Percentiles rank a stretch among this genome's conserved stretches.
These are phyloP conservation scores for Cercospora sp. DNA, from an alignment of 2,329 filamentous ascomycete species.

Conservation along the genomic window DNA sequence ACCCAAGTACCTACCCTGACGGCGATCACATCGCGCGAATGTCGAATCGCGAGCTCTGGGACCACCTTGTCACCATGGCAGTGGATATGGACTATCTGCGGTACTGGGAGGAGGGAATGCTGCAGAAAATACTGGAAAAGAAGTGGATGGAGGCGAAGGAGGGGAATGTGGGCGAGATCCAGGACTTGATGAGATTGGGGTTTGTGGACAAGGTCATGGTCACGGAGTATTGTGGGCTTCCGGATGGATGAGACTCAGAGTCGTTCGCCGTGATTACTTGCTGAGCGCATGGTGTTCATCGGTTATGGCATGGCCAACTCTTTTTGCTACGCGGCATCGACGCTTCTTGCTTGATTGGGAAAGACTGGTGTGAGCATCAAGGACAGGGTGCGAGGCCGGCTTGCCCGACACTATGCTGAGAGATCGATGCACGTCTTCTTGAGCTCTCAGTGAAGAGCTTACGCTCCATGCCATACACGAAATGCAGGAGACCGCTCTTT, in stretches of 20 bases:
- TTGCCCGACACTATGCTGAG: background rate
- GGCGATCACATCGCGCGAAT: background rate
- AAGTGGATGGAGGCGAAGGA: slow-evolving; percentile 12
- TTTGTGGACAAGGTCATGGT: slow-evolving; percentile 14
- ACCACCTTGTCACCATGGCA: background rate
- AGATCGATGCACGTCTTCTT: background rate
- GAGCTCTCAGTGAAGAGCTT: background rate
- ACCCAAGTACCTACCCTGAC: background rate
- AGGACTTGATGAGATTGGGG: slow-evolving; percentile 7
- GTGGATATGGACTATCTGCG: slow-evolving; percentile 4
- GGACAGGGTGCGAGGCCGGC: background rate
- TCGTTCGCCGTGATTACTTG: background rate
- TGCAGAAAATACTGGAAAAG: background rate
- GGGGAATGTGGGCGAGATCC: slow-evolving; percentile 11
- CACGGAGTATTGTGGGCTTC: background rate
- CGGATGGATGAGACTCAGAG: background rate
- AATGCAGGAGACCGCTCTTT: background rate
- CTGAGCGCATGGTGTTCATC: background rate
- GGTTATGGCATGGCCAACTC: background rate
- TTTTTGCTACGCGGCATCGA: background rate
- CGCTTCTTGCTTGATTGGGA: background rate
- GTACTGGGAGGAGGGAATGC: background rate
- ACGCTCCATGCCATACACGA: background rate
- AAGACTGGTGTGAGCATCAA: background rate
- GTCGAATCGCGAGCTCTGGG: background rate